phyloP scores from a whole-genome alignment of 2,329 filamentous ascomycete species.

The Chaetomiaceae sp. region DNA sequence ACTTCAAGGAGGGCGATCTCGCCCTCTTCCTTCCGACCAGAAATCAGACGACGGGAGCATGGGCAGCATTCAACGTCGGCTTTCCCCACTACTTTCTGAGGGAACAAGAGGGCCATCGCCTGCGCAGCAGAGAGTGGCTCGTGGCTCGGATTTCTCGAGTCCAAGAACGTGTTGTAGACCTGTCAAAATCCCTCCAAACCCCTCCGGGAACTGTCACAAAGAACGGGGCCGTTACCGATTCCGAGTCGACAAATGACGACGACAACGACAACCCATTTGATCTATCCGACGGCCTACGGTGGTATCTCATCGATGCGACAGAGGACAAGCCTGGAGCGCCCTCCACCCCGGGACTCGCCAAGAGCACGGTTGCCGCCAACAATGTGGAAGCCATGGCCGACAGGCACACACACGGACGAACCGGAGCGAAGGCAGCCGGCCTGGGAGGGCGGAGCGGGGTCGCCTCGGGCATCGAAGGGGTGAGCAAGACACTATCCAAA shows the following conservation, averaged over 20 bases:
- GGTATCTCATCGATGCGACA: conserved; percentile 90
- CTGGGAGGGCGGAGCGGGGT: conserved; percentile 33
- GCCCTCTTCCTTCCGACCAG: conserved; percentile 90
- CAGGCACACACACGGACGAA: conserved; percentile 48
- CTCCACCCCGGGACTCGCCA: conserved; percentile 85
- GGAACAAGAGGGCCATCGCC: conserved; percentile 82
- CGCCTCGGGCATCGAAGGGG: conserved; percentile 60
- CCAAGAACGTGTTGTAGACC: conserved; percentile 87
- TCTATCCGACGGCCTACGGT: conserved; percentile 86
- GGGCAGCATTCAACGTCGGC: conserved; percentile 97
- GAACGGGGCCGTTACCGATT: conserved; percentile 37
- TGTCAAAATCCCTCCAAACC: conserved; percentile 67
- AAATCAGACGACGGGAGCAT: conserved; percentile 89
- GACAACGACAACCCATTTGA: conserved; percentile 98
- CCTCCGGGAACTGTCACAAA: conserved; percentile 29
- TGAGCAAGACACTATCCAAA: conserved; percentile 74
- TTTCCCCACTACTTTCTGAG: conserved; percentile 96
- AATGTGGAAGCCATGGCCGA: conserved; percentile 82
- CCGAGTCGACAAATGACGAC: conserved; percentile 51
- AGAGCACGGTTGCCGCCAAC: conserved; percentile 84
- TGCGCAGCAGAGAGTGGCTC: conserved; percentile 89
- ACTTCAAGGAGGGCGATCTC: conserved; percentile 95
- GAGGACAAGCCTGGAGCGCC: conserved; percentile 92
- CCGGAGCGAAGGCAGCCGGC: conserved; percentile 38
- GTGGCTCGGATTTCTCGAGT: conserved; percentile 87